Conservation (phyloP, 176 grass and related monocot genomes). For the Otatea glauca region DNA sequence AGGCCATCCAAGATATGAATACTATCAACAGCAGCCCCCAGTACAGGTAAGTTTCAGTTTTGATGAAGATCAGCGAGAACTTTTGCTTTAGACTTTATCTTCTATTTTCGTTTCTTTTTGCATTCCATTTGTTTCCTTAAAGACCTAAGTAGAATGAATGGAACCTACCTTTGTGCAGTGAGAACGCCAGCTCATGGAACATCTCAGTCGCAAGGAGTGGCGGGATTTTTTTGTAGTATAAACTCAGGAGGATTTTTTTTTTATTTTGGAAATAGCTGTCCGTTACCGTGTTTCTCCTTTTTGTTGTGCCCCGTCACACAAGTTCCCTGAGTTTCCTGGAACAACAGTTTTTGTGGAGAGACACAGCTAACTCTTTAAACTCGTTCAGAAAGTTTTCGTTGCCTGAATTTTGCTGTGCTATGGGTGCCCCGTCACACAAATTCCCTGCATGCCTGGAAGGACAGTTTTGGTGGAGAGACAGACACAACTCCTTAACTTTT, state of each 20-base stretch:
- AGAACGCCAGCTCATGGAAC: background rate
- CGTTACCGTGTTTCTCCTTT: background rate
- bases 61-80: background rate
- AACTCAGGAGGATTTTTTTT: background rate
- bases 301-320: background rate
- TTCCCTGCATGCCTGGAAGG: no score
- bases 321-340: background rate
- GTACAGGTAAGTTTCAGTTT: background rate
- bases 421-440: no score
- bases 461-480: no score
- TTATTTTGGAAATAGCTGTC: no score
- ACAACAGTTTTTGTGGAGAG: background rate
- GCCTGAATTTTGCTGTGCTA: no score
- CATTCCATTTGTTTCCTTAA: background rate
- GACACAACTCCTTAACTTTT: no score
- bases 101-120: background rate
- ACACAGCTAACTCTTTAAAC: no score
- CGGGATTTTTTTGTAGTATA: background rate
- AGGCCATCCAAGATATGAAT: conserved; percentile 31
- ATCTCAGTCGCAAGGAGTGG: background rate
- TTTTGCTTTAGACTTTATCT: background rate
- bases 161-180: background rate
- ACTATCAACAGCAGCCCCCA: conserved; percentile 41
- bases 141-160: background rate
- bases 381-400: no score